These are phyloP conservation scores for Blastobotrys attinorum DNA, from an alignment of 805 yeast species.

Conservation along the genomic window DNA sequence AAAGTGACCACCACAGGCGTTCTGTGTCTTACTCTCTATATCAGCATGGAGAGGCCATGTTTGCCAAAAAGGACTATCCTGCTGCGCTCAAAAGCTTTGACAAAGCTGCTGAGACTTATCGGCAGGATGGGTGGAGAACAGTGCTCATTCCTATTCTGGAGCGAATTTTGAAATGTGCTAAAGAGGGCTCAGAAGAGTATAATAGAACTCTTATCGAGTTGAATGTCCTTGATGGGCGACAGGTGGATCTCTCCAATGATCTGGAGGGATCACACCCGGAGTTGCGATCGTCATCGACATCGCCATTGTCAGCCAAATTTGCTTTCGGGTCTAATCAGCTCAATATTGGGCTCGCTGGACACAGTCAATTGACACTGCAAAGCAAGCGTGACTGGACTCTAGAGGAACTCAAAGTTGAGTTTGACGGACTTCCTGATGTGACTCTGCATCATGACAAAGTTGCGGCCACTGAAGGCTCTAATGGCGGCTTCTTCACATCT, in stretches of 20 bases:
- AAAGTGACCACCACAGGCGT: constrained; percentile 28
- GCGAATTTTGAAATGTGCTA: constrained; percentile 33
- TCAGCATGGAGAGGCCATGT: constrained; percentile 45
- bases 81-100: constrained; percentile 38
- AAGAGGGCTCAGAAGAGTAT: constrained; percentile 9
- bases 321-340: constrained; percentile 13
- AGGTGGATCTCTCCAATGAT: neutral
- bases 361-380: constrained; percentile 15
- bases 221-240: neutral
- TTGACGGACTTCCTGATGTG: constrained; percentile 8
- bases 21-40: constrained; percentile 38
- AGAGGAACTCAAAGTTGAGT: constrained; percentile 7
- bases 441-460: constrained; percentile 9
- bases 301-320: constrained; percentile 13
- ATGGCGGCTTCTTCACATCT: too few species aligned
- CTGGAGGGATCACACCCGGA: neutral
- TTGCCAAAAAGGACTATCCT: constrained; percentile 27
- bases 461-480: neutral
- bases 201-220: constrained; percentile 12
- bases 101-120: constrained; percentile 31
- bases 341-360: constrained; percentile 14
- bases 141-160: constrained; percentile 30
- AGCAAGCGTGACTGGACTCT: constrained; percentile 5
- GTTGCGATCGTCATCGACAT: neutral
- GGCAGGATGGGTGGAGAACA: constrained; percentile 36